Evolutionary conservation across 768 basidiomycete species (phyloP), one percentile per base, ranked within the genome.

Genomic region (Collybia nuda): DNA sequence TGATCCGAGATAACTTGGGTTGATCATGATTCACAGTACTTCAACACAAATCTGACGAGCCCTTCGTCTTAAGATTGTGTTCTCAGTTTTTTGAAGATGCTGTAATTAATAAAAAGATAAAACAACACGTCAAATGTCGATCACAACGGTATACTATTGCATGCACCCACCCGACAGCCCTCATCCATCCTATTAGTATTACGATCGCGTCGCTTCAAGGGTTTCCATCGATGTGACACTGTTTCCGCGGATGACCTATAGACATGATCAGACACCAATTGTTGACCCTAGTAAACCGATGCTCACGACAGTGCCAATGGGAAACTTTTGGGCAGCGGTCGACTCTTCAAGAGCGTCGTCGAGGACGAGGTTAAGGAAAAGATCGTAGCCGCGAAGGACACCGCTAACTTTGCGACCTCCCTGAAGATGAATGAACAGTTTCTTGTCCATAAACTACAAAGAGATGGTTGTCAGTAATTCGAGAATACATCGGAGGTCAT

Each of bases 311-410:
- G 92, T 95, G 21, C 95, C 95, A 59, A 94, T 87, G 21, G 89
- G 86, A 60, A 89, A 85, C 67, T 93, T 93, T 73, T 94, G 88
- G 4, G 88, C 93, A 12, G 90, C 88, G 4, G 83, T 85, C 0
- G 86, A 84, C 75, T 98, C 97, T 70, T 99, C 97, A 60, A 87
- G 67, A 8, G 93, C 91, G 63, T 98, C 92, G 68, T 98, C 97
- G 67, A 99, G 85, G 57, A 98, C 97, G 35, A 99, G 80, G 70
- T 99, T 99, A 66, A 99, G 75, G 78, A 99, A 99, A 56, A 99
- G 88, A 77, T 99, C 97, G 70, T 97, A 99, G 46, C 97, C 97
- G 55, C 97, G 87, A 44, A 99, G 74, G 12, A 85, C 86, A 48
- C 97, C 97, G 73, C 91, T 93, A 62, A 99, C 91, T 81, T 92